Evolutionary conservation across 2,329 filamentous ascomycete species (phyloP), one percentile per base, ranked within the genome.

Genomic region (Colletotrichum neosansevieriae): DNA sequence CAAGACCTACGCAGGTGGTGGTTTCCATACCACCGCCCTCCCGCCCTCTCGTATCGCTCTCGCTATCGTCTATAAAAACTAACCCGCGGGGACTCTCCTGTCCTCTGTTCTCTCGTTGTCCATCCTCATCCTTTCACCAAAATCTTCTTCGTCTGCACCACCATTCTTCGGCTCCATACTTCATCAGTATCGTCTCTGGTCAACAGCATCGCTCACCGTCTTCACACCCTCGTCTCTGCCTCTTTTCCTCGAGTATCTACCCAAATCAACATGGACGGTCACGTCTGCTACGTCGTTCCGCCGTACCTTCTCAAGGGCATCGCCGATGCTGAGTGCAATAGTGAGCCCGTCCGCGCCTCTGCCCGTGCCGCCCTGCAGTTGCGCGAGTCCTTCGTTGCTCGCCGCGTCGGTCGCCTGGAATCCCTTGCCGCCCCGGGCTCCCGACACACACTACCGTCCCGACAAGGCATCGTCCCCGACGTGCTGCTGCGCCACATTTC

Each of bases 231-330:
- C 15, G 10, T 29, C 29, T 21, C 21, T 17, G 38, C 29, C 49
- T 62, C 36, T 19, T 12, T 40, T 12, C 15, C 13, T 32, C 29
- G n/a, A 15, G 9, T n/a, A 19, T 29, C 6, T 13, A 51, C 24
- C 49, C 49, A 32, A 10, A 51, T 17, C 15, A n/a, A 51, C 10
- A 70, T 69, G 65, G 11, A 51, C 11, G 36, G 11, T 15, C 53
- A 61, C 59, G 51, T 76, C 63, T 83, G 81, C 74, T 80, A 76
- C 67, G 79, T 84, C 64, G 79, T 85, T 4, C 83, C 83, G 19
- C 83, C 83, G 19, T 81, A 85, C 63, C 77, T 85, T 11, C 78
- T 85, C 21, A 76, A 73, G 36, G 78, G 77, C 61, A 83, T 85
- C 58, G 80, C 80, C 38, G 76, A 82, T 54, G 80, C 79, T 42